Base-by-base conservation (phyloP, 345 rosid species). In the Angophora floribunda region DNA sequence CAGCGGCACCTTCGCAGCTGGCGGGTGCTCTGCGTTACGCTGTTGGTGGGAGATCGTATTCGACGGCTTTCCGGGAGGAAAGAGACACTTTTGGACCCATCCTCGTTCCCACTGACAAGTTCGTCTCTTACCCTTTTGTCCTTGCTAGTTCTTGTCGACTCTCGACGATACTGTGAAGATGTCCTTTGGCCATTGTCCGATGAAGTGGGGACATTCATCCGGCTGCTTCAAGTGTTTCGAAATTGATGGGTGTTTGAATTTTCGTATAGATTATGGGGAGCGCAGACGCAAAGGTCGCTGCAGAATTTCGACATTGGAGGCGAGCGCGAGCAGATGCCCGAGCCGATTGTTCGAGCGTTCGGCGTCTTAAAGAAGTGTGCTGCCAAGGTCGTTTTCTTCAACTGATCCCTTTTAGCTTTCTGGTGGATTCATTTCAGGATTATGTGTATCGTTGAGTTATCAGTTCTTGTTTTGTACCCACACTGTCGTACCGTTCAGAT, bases 281-380 rank as follows among this genome's bases (percentile, higher is more conserved):
- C 99, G 4, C 99, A 98, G 85, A 98, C 99, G 44, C 99, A 98
- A 89, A 94, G 99, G 91, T 97, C 99, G 80, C 88, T 97, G 90
- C 99, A 96, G 90, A 98, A 97, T 79, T 98, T 98, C 87, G 98
- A 98, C 82, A 98, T 98, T 3, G 99, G 99, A 11, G 99, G 99
- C 6, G 97, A 94, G 88, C 94, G 97, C 4, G 99, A 98, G 91
- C 92, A 96, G 47, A 98, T 97, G 98, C 99, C 99, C 4, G 98
- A 96, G 41, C 99, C 99, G 0, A 96, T 98, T 50, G 90, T 98
- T 91, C 98, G 97, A 15, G 99, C 99, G 87, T 98, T 97, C 88
- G 99, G 99, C 49, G 90, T 95, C 88, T 95, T 98, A 87, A 98
- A 98, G 93, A 98, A 98, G 90, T 98, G 98, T 88, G 98, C 98